Conservation (phyloP, 306 rosid genomes). For the Morella rubra region DNA sequence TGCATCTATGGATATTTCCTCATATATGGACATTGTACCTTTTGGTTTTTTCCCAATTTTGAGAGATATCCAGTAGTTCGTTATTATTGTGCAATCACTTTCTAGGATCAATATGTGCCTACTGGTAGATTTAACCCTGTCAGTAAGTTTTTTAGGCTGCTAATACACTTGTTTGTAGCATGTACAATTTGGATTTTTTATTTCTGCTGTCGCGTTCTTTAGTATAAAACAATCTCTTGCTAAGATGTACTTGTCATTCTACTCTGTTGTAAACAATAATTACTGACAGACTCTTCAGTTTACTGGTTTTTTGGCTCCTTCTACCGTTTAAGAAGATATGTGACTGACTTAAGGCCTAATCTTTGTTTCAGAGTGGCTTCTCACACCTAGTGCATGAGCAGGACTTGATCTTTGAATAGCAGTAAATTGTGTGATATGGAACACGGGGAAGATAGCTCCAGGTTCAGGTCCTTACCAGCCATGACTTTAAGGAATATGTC, state of each 20-base stretch:
- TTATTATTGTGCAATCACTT: neutral
- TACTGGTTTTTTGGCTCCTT: slow-evolving; percentile 10
- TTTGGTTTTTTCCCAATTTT: no score
- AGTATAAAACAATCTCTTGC: neutral
- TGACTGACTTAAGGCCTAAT: slow-evolving; percentile 26
- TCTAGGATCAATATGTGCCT: neutral
- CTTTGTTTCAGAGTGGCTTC: slow-evolving; percentile 36
- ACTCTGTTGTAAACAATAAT: neutral
- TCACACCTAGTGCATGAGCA: slow-evolving; percentile 23
- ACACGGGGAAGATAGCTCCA: slow-evolving; percentile 62
- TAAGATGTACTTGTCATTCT: neutral
- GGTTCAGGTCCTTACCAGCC: slow-evolving; percentile 49
- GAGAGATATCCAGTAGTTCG: neutral
- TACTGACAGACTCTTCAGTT: slow-evolving; percentile 22
- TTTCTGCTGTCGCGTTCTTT: neutral
- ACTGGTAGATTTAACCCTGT: neutral
- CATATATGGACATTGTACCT: no score
- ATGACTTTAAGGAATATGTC: slow-evolving; percentile 66
- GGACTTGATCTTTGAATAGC: slow-evolving; percentile 31
- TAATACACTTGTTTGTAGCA: slow-evolving; percentile 3
- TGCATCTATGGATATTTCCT: neutral
- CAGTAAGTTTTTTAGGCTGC: neutral
- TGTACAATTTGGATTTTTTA: neutral
- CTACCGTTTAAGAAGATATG: neutral
- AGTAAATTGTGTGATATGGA: slow-evolving; percentile 50